Conservation (phyloP, 2,329 filamentous ascomycete species). For the Beauveria sp. region DNA sequence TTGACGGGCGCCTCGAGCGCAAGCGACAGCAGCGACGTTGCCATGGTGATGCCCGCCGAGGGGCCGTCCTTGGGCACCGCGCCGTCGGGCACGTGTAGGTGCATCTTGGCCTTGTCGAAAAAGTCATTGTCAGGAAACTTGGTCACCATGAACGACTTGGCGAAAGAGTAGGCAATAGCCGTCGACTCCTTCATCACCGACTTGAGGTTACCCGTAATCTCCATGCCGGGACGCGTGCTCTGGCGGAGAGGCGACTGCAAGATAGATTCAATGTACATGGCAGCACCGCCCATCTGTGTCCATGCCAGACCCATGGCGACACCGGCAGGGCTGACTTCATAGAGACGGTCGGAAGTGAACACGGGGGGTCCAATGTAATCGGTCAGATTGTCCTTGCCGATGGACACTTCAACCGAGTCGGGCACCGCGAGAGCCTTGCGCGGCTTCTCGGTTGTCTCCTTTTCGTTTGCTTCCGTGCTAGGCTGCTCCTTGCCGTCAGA, state of each 20-base stretch:
- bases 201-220: conserved; percentile 92
- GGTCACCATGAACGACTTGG: conserved; percentile 79
- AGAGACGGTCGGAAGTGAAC: conserved; percentile 91
- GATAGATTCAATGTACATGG: conserved; percentile 95
- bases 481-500: conserved; percentile 22
- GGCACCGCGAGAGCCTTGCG: conserved; percentile 76
- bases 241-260: conserved; percentile 73
- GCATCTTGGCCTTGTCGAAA: conserved; percentile 91
- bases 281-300: conserved; percentile 94
- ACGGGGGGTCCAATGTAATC: conserved; percentile 95
- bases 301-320: conserved; percentile 97
- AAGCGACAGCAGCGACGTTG: conserved; percentile 81
- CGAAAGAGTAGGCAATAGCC: conserved; percentile 89
- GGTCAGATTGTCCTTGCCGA: conserved; percentile 83
- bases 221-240: conserved; percentile 68
- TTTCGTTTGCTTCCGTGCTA: conserved; percentile 26
- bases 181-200: conserved; percentile 98
- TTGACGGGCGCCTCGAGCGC: conserved; percentile 72
- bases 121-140: conserved; percentile 87
- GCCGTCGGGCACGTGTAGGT: conserved; percentile 93
- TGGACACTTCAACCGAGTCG: conserved; percentile 76
- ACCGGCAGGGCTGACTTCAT: conserved; percentile 86
- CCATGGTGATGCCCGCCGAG: conserved; percentile 95
- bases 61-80: conserved; percentile 93
- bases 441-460: conserved; percentile 53